These are phyloP conservation scores for Rhodotorula sphaerocarpa DNA, from an alignment of 768 basidiomycete genomes.

Conservation along the genomic window DNA sequence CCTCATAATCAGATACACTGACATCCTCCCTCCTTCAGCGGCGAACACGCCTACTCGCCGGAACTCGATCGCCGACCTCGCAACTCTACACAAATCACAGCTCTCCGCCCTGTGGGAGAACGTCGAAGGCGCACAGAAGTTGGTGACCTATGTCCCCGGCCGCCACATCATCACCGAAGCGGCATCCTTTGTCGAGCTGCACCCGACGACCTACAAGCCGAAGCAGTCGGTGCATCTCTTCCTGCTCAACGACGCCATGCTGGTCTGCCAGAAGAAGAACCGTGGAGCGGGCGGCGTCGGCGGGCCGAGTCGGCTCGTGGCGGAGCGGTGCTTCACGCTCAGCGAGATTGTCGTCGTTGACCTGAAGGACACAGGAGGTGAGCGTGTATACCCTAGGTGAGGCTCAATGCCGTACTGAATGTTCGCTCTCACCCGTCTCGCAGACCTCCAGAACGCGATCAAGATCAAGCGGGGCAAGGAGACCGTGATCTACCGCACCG, in stretches of 20 bases:
- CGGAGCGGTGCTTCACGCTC: slow-evolving; percentile 85
- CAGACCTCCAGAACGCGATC: slow-evolving; percentile 83
- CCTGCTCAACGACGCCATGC: slow-evolving; percentile 78
- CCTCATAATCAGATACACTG: not conserved
- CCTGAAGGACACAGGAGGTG: slow-evolving; percentile 88
- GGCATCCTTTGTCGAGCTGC: slow-evolving; percentile 70
- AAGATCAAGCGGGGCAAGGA: slow-evolving; percentile 90
- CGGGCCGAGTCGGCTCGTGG: slow-evolving; percentile 66
- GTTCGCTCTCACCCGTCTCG: slow-evolving; percentile 34
- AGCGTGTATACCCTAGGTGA: slow-evolving; percentile 36
- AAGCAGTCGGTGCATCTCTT: slow-evolving; percentile 81
- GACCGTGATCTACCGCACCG: slow-evolving; percentile 85
- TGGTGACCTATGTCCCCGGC: slow-evolving; percentile 81
- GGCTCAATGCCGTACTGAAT: not conserved
- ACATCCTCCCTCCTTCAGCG: not conserved
- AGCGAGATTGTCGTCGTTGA: slow-evolving; percentile 91
- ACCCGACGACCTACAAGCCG: slow-evolving; percentile 89
- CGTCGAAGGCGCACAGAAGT: slow-evolving; percentile 91
- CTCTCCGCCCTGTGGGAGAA: slow-evolving; percentile 81
- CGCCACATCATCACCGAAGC: slow-evolving; percentile 83
- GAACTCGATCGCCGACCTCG: slow-evolving; percentile 91
- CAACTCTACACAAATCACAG: slow-evolving; percentile 86
- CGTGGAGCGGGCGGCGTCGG: slow-evolving; percentile 55
- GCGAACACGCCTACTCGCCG: slow-evolving; percentile 53
- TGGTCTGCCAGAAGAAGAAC: slow-evolving; percentile 68